A percentile compares a stretch with the other conserved stretches of the same genome.
Conservation (phyloP, 139 green algal species). For the Closterium sp. region DNA sequence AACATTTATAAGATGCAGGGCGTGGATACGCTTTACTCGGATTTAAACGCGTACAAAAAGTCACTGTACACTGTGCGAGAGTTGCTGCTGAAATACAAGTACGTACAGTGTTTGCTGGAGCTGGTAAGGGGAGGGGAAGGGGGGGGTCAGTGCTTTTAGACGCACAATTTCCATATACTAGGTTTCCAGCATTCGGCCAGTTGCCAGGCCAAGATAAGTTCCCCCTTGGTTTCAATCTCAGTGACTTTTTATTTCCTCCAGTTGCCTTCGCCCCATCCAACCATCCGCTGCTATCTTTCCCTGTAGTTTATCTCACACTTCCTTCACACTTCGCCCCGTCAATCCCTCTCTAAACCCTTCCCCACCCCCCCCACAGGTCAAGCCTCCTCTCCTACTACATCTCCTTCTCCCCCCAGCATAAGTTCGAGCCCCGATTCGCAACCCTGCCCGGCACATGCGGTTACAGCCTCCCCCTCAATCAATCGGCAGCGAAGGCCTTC, state of each 20-base stretch:
- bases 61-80: not conserved
- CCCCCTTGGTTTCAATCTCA: too few relatives aligned
- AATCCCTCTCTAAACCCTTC: too few relatives aligned
- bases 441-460: not conserved
- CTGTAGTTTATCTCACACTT: too few relatives aligned
- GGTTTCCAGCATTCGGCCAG: too few relatives aligned
- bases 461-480: not conserved
- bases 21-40: not conserved
- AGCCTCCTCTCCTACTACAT: not conserved
- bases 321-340: not conserved
- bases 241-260: too few relatives aligned
- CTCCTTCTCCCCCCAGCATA: not conserved
- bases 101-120: not conserved
- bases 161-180: too few relatives aligned
- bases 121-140: not conserved
- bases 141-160: not conserved
- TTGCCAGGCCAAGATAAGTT: too few relatives aligned
- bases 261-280: too few relatives aligned
- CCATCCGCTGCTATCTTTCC: too few relatives aligned
- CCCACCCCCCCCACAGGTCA: not conserved
- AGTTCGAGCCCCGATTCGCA: not conserved
- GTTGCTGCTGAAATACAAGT: not conserved
- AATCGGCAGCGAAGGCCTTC: not conserved
- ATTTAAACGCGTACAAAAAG: not conserved
- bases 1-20: not conserved